These are phyloP conservation scores for Chlamydomonas sphaeroides DNA, from an alignment of 139 green algal species.

Conservation along the genomic window DNA sequence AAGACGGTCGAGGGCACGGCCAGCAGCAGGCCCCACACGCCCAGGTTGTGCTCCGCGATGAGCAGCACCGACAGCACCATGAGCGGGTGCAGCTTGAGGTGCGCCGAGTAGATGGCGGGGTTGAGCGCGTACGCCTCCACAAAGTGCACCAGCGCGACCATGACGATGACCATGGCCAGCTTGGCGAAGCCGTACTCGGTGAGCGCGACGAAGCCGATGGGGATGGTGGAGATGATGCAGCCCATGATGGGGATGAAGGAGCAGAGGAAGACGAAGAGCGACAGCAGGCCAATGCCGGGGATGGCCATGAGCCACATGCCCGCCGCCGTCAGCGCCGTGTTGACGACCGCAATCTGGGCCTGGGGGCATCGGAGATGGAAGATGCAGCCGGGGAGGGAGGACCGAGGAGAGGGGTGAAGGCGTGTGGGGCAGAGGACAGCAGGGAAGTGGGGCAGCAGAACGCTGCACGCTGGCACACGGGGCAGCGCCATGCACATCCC, in stretches of 20 bases:
- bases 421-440: no score
- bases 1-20: slow-evolving; percentile 94
- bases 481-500: no score
- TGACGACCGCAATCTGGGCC: slow-evolving; percentile 86
- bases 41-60: slow-evolving; percentile 86
- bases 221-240: slow-evolving; percentile 91
- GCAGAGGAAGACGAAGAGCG: slow-evolving; percentile 95
- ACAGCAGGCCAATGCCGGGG: slow-evolving; percentile 86
- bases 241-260: slow-evolving; percentile 89
- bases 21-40: slow-evolving; percentile 94
- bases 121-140: slow-evolving; percentile 82
- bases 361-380: slow-evolving; percentile 7
- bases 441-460: no score
- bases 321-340: slow-evolving; percentile 88
- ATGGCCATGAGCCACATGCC: slow-evolving; percentile 90
- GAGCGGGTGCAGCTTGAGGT: slow-evolving; percentile 95
- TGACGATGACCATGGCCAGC: slow-evolving; percentile 86
- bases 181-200: slow-evolving; percentile 92
- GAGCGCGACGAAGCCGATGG: slow-evolving; percentile 80
- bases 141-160: slow-evolving; percentile 89
- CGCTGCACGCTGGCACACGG: no score
- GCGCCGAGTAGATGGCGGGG: slow-evolving; percentile 90
- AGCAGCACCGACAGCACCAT: slow-evolving; percentile 80
- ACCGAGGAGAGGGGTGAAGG: not conserved
- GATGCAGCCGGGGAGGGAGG: not conserved